Evolutionary conservation across 1,139 yeast genomes (phyloP), one percentile per base, ranked within the genome.

Genomic region (Suhomyces panamericanus): DNA sequence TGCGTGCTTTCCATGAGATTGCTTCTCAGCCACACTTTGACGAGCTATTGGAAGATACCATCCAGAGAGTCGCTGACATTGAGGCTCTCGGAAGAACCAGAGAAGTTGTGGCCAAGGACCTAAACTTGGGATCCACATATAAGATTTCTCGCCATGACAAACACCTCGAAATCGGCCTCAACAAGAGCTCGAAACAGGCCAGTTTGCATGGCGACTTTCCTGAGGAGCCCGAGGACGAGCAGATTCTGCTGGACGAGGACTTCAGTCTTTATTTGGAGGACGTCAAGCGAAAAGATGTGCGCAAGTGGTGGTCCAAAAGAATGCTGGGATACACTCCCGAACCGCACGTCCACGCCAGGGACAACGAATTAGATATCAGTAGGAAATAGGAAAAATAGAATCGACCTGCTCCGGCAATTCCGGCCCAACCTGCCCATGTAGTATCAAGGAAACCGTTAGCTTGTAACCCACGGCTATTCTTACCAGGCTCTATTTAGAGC

Each of bases 1-100:
- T 87, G 95, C 77, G 91, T 54, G 95, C 93, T 2, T 87, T 87
- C 60, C 81, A 85, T 49, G 95, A 87, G 57, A 85, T 87, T 43
- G 86, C 85, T 0, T 67, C 80, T 2, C 83, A 81, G 62, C 87
- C 88, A 0, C 85, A 83, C 16, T 87, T 87, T 56, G 85, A 85
- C 44, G 78, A 82, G 45, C 66, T 87, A n/a, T 65, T 87, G 32
- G 75, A 77, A 14, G 88, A 85, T 47, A 84, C 95, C 0, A 67
- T 81, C n/a, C 81, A 83, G 45, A 69, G 96, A 44, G 87, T 87
- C 2, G 76, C 80, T 9, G 93, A 83, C 33, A 87, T 87, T 44
- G 96, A 87, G 62, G 78, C 89, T 1, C 68, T 87, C 44, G 85
- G 83, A n/a, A 77, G 96, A 63, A 87, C 96, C 0, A 70, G 95